Conservation (phyloP, 2,329 filamentous ascomycete species). For the Shiraia bambusicola region DNA sequence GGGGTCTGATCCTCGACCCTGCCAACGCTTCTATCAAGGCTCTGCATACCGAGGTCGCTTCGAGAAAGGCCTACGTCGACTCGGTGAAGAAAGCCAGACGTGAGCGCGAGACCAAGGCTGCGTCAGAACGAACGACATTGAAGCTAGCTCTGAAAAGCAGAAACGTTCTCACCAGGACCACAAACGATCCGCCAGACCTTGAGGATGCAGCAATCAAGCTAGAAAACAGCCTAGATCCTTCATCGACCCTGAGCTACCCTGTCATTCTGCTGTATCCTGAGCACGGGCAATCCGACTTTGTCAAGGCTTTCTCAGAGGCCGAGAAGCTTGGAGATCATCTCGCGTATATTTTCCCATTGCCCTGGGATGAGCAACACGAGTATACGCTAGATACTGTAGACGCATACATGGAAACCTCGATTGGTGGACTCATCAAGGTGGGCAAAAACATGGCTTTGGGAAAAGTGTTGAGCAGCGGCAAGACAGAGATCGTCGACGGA, state of each 20-base stretch:
- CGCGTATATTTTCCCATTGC: conserved; percentile 79
- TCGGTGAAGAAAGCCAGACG: conserved; percentile 59
- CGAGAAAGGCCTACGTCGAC: conserved; percentile 58
- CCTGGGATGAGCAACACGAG: conserved; percentile 73
- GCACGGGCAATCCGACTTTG: conserved; percentile 80
- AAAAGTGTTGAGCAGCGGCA: conserved; percentile 72
- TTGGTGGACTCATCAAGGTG: conserved; percentile 81
- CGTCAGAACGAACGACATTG: conserved; percentile 58
- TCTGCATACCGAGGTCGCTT: conserved; percentile 64
- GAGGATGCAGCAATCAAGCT: conserved; percentile 77
- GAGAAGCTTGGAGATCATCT: conserved; percentile 77
- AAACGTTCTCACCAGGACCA: conserved; percentile 67
- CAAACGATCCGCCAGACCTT: conserved; percentile 76
- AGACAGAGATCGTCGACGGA: conserved; percentile 84
- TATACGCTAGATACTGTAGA: conserved; percentile 71
- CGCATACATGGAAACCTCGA: conserved; percentile 82
- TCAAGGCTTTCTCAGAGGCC: conserved; percentile 81
- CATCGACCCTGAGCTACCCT: conserved; percentile 73
- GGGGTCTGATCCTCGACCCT: conserved; percentile 72
- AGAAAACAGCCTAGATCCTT: conserved; percentile 70
- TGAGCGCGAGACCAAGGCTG: conserved; percentile 57
- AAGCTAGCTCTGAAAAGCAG: conserved; percentile 61
- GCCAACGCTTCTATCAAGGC: conserved; percentile 66
- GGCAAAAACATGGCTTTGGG: conserved; percentile 80
- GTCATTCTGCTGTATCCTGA: conserved; percentile 82